phyloP scores from a whole-genome alignment of 805 yeast species.

The Blastobotrys peoriensis region DNA sequence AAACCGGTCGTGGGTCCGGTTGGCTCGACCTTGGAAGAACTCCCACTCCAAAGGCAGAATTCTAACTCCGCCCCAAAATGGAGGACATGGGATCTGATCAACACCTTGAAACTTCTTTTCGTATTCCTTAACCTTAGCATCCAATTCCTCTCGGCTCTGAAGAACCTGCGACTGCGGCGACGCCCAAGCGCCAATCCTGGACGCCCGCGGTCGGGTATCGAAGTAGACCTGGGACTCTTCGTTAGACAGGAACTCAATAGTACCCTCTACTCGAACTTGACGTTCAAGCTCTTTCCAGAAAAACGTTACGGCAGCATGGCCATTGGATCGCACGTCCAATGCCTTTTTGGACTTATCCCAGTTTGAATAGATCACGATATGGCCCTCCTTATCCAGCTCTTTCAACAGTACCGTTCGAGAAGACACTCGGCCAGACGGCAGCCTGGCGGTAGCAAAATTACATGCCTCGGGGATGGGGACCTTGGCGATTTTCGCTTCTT shows the following conservation, averaged over 20 bases:
- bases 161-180: constrained; percentile 70
- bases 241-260: constrained; percentile 61
- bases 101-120: constrained; percentile 54
- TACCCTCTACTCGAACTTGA: constrained; percentile 90
- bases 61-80: constrained; percentile 92
- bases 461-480: constrained; percentile 74
- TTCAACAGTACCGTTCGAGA: constrained; percentile 80
- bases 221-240: constrained; percentile 76
- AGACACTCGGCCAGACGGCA: constrained; percentile 88
- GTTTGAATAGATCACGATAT: constrained; percentile 79
- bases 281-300: constrained; percentile 91
- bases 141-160: constrained; percentile 60
- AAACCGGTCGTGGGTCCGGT: constrained; percentile 86
- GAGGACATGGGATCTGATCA: constrained; percentile 80
- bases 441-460: constrained; percentile 80
- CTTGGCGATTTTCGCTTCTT: constrained; percentile 53
- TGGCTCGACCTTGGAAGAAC: constrained; percentile 95
- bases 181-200: constrained; percentile 95
- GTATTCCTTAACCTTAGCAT: constrained; percentile 41
- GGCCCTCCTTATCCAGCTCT: constrained; percentile 77
- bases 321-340: constrained; percentile 62
- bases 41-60: constrained; percentile 85
- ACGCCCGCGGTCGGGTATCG: constrained; percentile 84
- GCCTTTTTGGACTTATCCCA: constrained; percentile 86
- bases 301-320: constrained; percentile 75